Evolutionary conservation across 768 basidiomycete genomes (phyloP).

Genomic region (Termitomyces sp.): DNA sequence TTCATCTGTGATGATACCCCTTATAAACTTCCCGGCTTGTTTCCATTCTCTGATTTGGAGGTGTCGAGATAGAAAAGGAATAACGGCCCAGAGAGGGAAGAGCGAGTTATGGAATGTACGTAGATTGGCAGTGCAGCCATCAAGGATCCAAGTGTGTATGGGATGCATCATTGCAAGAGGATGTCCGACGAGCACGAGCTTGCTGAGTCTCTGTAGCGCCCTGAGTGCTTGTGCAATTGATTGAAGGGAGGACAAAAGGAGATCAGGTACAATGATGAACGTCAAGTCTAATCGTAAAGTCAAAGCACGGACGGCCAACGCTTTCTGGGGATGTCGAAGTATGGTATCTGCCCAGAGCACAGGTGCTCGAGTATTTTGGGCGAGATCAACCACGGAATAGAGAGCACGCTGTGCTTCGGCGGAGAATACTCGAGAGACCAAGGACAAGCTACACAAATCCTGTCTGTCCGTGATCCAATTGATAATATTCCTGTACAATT

Average conservation of each 20-base stretch:
- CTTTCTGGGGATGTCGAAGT: slow-evolving; percentile 8
- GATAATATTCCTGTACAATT: slow-evolving; percentile 14
- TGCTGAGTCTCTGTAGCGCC: slow-evolving; percentile 10
- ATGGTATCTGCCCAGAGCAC: slow-evolving; percentile 16
- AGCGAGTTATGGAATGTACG: slow-evolving; percentile 14
- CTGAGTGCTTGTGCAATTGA: slow-evolving; percentile 13
- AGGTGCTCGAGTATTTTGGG: slow-evolving; percentile 9
- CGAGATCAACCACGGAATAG: slow-evolving; percentile 13
- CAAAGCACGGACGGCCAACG: slow-evolving; percentile 9
- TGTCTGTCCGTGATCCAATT: slow-evolving; percentile 10
- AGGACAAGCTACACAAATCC: slow-evolving; percentile 12
- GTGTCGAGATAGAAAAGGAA: slow-evolving; percentile 13
- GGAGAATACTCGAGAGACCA: slow-evolving; percentile 13
- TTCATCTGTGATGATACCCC: slow-evolving; percentile 5
- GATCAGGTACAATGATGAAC: slow-evolving; percentile 15
- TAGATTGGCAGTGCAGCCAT: slow-evolving; percentile 13
- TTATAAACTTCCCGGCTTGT: slow-evolving; percentile 6
- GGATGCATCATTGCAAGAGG: slow-evolving; percentile 18
- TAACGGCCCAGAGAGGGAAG: slow-evolving; percentile 13
- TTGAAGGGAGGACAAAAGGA: slow-evolving; percentile 11
- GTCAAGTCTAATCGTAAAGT: slow-evolving; percentile 15
- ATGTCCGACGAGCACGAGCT: slow-evolving; percentile 13
- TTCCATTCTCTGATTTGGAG: slow-evolving; percentile 12
- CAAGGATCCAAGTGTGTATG: slow-evolving; percentile 16
- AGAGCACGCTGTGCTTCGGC: slow-evolving; percentile 15